Percentiles rank a stretch among this genome's conserved stretches.
Evolutionary conservation across 768 basidiomycete genomes (phyloP).

Genomic region (Boletus subcaerulescens): DNA sequence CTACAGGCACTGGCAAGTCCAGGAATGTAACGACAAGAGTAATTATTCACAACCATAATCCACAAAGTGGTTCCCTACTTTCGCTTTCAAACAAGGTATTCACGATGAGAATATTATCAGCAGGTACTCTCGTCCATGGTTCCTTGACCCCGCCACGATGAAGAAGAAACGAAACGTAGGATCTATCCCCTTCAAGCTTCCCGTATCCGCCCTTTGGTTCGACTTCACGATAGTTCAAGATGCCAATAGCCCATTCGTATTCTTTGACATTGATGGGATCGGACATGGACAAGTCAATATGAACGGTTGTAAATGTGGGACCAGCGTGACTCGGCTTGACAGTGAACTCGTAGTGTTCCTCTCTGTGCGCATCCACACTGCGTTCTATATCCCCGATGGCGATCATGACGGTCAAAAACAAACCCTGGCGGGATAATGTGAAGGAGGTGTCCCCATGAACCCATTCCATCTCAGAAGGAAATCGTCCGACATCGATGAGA

Average conservation of each 20-base stretch:
- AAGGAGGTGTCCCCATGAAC: conserved; percentile 18
- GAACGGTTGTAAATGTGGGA: not conserved
- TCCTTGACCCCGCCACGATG: not conserved
- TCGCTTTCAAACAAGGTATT: conserved; percentile 10
- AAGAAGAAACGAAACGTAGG: conserved; percentile 16
- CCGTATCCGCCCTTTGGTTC: conserved; percentile 9
- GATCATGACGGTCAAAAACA: conserved; percentile 13
- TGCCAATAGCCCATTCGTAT: conserved; percentile 9
- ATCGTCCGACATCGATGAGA: not conserved
- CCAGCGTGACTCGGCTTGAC: conserved; percentile 9
- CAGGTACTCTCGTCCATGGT: conserved; percentile 12
- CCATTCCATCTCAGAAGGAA: conserved; percentile 6
- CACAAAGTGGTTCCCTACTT: conserved; percentile 9
- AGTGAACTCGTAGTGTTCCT: conserved; percentile 2
- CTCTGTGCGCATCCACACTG: not conserved
- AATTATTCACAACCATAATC: conserved; percentile 9
- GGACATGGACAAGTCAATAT: not conserved
- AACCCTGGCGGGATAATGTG: conserved; percentile 11
- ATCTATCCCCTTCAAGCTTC: conserved; percentile 6
- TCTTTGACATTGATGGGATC: not conserved
- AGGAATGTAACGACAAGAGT: no score
- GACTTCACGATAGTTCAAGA: conserved; percentile 9
- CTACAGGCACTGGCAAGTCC: no score
- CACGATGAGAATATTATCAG: conserved; percentile 13
- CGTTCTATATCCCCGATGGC: conserved; percentile 4